Evolutionary conservation across 495 filamentous ascomycete species (phyloP).

Genomic region (Pseudoneurospora amorphoporcata): DNA sequence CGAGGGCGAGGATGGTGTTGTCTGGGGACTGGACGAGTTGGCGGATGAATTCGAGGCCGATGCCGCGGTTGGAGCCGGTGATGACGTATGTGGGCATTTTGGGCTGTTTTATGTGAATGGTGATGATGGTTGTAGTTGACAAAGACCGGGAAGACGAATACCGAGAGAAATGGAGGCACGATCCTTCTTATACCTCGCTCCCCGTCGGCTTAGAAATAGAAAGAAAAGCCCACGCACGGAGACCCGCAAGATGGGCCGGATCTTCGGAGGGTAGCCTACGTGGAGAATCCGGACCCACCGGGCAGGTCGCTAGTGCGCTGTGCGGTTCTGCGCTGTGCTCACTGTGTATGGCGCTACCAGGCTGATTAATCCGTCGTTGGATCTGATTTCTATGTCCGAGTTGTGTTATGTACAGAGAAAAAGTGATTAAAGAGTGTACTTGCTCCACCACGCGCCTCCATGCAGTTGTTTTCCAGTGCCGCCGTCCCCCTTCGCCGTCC

Average conservation of each 20-base stretch:
- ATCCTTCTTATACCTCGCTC: neutral
- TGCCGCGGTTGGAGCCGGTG: slow-evolving; percentile 46
- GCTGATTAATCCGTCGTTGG: neutral
- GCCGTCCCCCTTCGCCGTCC: neutral
- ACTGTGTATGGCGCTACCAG: neutral
- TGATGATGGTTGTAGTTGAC: neutral
- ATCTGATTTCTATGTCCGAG: neutral
- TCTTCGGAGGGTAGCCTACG: neutral
- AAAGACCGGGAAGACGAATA: neutral
- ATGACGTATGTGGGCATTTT: slow-evolving; percentile 44
- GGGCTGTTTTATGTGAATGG: no score
- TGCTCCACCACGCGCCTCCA: neutral
- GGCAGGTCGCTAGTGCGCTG: neutral
- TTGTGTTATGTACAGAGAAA: neutral
- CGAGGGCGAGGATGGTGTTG: slow-evolving; percentile 42
- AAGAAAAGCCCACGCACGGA: neutral
- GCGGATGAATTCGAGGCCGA: slow-evolving; percentile 45
- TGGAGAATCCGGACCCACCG: neutral
- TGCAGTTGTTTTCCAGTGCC: neutral
- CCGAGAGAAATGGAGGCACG: neutral
- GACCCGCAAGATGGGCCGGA: neutral
- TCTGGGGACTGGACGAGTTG: slow-evolving; percentile 32
- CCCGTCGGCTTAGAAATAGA: no score
- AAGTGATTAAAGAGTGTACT: neutral
- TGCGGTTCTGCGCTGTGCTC: no score